A percentile compares a stretch with the other conserved stretches of the same genome.
phyloP scores from a whole-genome alignment of 495 filamentous ascomycete genomes.

The Penicillium fimorum region DNA sequence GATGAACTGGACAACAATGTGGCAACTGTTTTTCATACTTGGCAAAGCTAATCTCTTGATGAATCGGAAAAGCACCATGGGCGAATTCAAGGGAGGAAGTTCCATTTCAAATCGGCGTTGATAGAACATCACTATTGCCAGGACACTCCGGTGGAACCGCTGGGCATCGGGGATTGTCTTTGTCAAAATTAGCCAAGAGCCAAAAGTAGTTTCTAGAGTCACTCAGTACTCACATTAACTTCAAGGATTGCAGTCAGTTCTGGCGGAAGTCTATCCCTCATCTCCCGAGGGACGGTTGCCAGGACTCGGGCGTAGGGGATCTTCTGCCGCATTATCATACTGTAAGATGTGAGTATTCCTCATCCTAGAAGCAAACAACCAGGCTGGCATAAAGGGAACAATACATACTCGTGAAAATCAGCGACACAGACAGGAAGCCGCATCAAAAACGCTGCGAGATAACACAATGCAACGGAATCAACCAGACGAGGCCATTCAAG shows the following conservation, averaged over 20 bases:
- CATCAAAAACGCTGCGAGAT: conserved; percentile 63
- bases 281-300: conserved; percentile 58
- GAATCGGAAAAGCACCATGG: conserved; percentile 64
- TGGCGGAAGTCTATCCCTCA: conserved; percentile 61
- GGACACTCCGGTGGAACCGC: conserved; percentile 61
- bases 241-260: conserved; percentile 59
- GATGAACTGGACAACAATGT: not conserved
- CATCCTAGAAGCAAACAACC: not conserved
- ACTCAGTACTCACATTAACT: conserved; percentile 43
- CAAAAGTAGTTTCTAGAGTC: not conserved
- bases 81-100: conserved; percentile 70
- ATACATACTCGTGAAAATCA: conserved; percentile 56
- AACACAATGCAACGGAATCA: conserved; percentile 64
- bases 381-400: not conserved
- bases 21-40: conserved; percentile 47
- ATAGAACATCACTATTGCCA: conserved; percentile 61
- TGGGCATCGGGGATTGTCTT: conserved; percentile 48
- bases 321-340: conserved; percentile 44
- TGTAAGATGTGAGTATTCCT: conserved; percentile 14
- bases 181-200: conserved; percentile 7
- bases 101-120: conserved; percentile 63
- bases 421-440: conserved; percentile 60
- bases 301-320: conserved; percentile 47
- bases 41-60: conserved; percentile 76
- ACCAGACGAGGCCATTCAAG: conserved; percentile 55